phyloP scores from a whole-genome alignment of 192 early-diverging fungal genomes.

The Gryganskiella cystojenkinii region DNA sequence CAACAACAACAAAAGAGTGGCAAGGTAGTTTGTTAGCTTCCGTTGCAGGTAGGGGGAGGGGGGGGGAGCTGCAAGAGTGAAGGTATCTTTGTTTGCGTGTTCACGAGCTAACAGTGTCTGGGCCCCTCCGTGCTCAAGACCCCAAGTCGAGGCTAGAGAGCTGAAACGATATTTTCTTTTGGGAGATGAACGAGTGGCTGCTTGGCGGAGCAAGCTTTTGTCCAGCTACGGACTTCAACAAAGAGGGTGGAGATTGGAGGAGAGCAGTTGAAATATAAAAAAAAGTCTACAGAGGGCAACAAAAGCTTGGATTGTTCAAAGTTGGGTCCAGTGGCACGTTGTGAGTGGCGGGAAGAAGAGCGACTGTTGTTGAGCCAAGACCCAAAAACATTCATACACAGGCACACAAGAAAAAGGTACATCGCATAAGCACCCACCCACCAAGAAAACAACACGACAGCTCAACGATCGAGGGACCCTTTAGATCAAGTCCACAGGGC shows the following conservation, averaged over 20 bases:
- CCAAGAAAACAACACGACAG: no score
- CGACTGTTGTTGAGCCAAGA: conserved; percentile 23
- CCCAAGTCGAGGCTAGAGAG: no score
- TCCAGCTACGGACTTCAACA: not conserved
- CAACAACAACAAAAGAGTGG: no score
- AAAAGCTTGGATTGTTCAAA: not conserved
- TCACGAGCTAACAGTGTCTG: no score
- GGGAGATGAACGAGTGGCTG: no score
- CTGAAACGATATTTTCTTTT: no score
- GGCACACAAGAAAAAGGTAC: not conserved
- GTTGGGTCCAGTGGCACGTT: conserved; percentile 8
- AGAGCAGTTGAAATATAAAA: not conserved
- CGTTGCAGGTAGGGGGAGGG: no score
- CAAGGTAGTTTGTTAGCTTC: no score
- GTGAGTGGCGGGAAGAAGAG: conserved; percentile 24
- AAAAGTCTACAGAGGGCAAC: not conserved
- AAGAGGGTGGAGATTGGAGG: not conserved
- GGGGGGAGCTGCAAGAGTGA: no score
- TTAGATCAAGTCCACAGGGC: not conserved
- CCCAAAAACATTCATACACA: conserved; percentile 2
- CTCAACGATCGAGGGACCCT: no score
- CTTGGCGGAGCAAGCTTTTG: not conserved
- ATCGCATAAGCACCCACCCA: not conserved
- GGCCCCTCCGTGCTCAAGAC: no score
- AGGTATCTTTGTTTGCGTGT: no score